Base-by-base conservation (phyloP, 2,329 filamentous ascomycete genomes). In the Fusarium nelsonii region DNA sequence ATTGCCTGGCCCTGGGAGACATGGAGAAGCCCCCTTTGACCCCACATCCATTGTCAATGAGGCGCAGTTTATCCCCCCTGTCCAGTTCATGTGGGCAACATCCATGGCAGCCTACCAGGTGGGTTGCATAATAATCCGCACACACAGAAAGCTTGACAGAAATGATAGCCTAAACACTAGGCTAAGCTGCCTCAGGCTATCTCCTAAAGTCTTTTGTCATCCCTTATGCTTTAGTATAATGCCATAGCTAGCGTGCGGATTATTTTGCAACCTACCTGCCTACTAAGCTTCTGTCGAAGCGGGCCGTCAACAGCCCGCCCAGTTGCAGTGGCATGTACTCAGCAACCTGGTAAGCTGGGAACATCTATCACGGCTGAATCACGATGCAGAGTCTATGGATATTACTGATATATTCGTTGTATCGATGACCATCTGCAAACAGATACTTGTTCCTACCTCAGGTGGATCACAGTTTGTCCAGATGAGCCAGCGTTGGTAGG, bases 51-150 rank as follows among this genome's bases (percentile, higher is more conserved):
- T 23, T 23, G 33, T 12, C n/a, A 45, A 51, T 69, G 68, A 55
- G 69, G 68, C 68, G 68, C 68, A 71, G 68, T 51, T 32, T 60
- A 44, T 56, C 40, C 23, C 41, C 50, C 62, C 50, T 66, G 62
- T 33, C 15, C 18, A 28, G 41, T 49, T 43, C 53, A 34, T 55
- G 49, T 41, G 16, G 32, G n/a, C 23, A 36, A 52, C 26, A 23
- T 23, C 23, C 23, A 23, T 23, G 23, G 6, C 23, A 23, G 23
- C n/a, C n/a, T n/a, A n/a, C n/a, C n/a, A n/a, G n/a, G n/a, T n/a
- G n/a, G n/a, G n/a, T n/a, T n/a, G n/a, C n/a, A n/a, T n/a, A n/a
- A n/a, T n/a, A n/a, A n/a, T n/a, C n/a, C n/a, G n/a, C n/a, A n/a
- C n/a, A n/a, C n/a, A n/a, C n/a, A n/a, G n/a, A n/a, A n/a, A n/a